phyloP scores from a whole-genome alignment of 176 grass and related monocot species.

The Bonia amplexicaulis region DNA sequence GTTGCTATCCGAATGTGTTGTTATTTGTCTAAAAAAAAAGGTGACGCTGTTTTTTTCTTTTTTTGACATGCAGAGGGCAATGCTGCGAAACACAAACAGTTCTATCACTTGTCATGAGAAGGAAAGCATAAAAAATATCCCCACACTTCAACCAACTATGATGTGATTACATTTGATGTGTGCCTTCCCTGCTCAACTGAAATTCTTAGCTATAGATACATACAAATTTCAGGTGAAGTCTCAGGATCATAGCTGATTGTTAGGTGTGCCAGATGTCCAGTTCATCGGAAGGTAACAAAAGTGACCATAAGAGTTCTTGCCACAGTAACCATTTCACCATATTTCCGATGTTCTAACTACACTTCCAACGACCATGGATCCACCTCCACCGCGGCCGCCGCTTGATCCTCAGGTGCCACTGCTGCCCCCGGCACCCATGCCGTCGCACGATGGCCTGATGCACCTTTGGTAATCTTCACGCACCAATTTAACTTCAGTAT shows the following conservation, averaged over 20 bases:
- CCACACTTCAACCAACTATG: background rate
- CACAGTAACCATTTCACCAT: background rate
- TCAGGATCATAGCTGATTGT: background rate
- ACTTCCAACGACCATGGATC: background rate
- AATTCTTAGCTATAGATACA: background rate
- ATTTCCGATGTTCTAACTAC: too few species aligned
- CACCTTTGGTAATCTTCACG: too few species aligned
- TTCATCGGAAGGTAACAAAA: background rate
- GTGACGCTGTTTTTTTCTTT: background rate
- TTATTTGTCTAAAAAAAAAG: background rate
- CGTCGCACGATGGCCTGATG: too few species aligned
- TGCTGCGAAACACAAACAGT: background rate
- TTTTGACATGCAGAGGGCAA: background rate
- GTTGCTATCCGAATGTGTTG: background rate
- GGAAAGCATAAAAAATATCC: background rate
- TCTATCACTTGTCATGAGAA: background rate
- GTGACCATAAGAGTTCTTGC: background rate
- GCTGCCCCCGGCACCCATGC: background rate
- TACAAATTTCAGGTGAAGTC: background rate
- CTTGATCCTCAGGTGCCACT: constrained; percentile 38
- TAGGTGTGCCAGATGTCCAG: background rate
- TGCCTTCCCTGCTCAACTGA: background rate
- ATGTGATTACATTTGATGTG: background rate
- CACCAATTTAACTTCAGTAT: too few species aligned
- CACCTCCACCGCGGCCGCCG: background rate